Evolutionary conservation across 306 rosid species (phyloP).

Genomic region (Crotalaria pallida): DNA sequence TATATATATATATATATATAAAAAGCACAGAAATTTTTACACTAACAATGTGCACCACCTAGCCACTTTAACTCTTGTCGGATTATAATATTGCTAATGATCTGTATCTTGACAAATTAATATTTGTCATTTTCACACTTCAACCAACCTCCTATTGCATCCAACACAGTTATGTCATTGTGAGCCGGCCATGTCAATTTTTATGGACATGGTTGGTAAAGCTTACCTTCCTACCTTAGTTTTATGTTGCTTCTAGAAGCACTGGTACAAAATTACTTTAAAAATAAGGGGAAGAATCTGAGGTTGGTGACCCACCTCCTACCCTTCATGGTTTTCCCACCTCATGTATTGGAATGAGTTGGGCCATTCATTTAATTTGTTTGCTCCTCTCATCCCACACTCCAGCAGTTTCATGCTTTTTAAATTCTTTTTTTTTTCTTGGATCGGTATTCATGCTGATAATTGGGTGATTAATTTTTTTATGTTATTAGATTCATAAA

Average conservation of each 20-base stretch:
- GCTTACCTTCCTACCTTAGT: slow-evolving; percentile 35
- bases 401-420: background rate
- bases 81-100: background rate
- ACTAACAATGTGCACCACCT: no score
- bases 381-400: slow-evolving; percentile 16
- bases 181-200: slow-evolving; percentile 33
- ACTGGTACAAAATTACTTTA: background rate
- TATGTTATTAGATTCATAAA: no score
- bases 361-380: slow-evolving; percentile 21
- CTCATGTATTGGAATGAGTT: slow-evolving; percentile 25
- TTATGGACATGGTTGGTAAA: slow-evolving; percentile 44
- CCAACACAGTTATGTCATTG: slow-evolving; percentile 20
- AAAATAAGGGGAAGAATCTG: background rate
- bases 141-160: slow-evolving; percentile 25
- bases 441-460: no score
- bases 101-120: background rate
- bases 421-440: no score
- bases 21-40: no score
- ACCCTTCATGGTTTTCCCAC: slow-evolving; percentile 26
- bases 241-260: slow-evolving; percentile 48
- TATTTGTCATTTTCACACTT: slow-evolving; percentile 27
- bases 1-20: no score
- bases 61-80: no score
- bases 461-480: no score
- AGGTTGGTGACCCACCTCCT: slow-evolving; percentile 26